Conservation (phyloP, 129 eudicot genomes). For the Flaveria linearis region DNA sequence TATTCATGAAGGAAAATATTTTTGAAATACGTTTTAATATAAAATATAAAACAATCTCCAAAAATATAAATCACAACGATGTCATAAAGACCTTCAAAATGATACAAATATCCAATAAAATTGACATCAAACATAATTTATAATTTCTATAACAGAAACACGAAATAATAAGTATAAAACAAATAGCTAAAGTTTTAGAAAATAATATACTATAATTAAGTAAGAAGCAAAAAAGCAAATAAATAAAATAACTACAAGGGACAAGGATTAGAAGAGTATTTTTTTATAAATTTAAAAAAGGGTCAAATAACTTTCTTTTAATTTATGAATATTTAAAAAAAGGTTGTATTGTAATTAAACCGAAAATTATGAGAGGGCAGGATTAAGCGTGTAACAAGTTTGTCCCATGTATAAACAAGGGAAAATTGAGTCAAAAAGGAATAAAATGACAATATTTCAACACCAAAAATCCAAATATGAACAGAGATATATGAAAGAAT, state of each 20-base stretch:
- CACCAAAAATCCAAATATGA: constrained; percentile 7
- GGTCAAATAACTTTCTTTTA: not conserved
- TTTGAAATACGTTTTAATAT: not conserved
- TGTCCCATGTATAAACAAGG: not conserved
- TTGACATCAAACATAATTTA: no score
- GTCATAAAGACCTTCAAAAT: not conserved
- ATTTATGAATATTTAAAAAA: no score
- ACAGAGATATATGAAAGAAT: not conserved
- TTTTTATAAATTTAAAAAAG: no score
- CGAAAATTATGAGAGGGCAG: no score
- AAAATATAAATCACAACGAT: not conserved
- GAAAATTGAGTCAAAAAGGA: not conserved
- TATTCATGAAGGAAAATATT: not conserved
- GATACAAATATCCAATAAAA: not conserved
- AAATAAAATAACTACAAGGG: no score
- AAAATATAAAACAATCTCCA: not conserved
- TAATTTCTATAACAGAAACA: not conserved
- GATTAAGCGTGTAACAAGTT: not conserved
- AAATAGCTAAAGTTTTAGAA: not conserved
- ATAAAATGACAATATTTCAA: not conserved
- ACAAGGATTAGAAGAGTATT: no score
- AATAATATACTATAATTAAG: no score
- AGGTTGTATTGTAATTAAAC: not conserved
- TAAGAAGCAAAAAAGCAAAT: not conserved
- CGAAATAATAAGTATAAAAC: not conserved